These are phyloP conservation scores for Aquilaria yunnanensis DNA, from an alignment of 345 rosid genomes.

Conservation along the genomic window DNA sequence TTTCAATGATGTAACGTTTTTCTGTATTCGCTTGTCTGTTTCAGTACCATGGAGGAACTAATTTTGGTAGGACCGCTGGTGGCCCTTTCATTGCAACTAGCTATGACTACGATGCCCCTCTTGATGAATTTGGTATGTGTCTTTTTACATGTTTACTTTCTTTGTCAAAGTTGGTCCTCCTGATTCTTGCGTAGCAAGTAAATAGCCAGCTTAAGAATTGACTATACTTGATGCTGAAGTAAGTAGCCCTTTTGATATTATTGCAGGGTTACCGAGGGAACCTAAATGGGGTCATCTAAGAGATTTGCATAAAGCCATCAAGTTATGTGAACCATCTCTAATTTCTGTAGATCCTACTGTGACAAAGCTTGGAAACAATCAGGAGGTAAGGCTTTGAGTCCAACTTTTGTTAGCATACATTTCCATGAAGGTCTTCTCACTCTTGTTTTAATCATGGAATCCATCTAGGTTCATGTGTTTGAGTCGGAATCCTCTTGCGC, in stretches of 20 bases:
- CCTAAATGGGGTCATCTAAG: constrained; percentile 69
- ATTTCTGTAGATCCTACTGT: constrained; percentile 37
- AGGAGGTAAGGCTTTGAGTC: constrained; percentile 33
- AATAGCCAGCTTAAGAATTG: too few species aligned
- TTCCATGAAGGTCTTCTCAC: neutral
- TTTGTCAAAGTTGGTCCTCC: neutral
- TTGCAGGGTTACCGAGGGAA: constrained; percentile 48
- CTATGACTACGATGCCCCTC: constrained; percentile 96
- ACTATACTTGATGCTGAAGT: neutral
- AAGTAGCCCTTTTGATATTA: neutral
- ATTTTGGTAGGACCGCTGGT: constrained; percentile 89
- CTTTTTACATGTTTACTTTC: neutral
- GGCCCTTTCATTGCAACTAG: constrained; percentile 95
- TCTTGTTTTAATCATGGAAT: neutral
- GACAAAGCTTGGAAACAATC: constrained; percentile 39
- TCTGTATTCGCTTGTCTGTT: neutral
- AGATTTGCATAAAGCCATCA: constrained; percentile 57
- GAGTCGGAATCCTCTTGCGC: constrained; percentile 45
- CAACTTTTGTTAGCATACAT: too few species aligned
- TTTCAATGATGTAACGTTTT: neutral
- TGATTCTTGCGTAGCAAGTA: neutral
- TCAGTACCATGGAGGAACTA: constrained; percentile 96
- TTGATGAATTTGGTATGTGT: constrained; percentile 83
- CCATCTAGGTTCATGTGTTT: constrained; percentile 59
- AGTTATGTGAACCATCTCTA: constrained; percentile 52